A percentile compares a stretch with the other conserved stretches of the same genome.
phyloP scores from a whole-genome alignment of 768 basidiomycete genomes.

The Russula vinacea region DNA sequence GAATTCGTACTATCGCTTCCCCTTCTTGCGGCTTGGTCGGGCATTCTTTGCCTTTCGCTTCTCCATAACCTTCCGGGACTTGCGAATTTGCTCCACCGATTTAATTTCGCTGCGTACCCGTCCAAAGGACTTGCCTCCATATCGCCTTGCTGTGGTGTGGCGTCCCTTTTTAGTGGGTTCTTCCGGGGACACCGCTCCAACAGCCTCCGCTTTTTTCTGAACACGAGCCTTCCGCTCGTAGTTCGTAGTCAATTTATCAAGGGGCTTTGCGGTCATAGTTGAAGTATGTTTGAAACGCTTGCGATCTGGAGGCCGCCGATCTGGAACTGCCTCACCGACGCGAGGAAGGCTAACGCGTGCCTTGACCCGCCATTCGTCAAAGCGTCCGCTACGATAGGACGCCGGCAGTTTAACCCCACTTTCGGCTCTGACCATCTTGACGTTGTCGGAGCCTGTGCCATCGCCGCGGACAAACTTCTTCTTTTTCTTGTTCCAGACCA shows the following conservation, averaged over 20 bases:
- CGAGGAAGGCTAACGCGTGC: slow-evolving; percentile 68
- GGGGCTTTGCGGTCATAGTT: slow-evolving; percentile 60
- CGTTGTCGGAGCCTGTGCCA: slow-evolving; percentile 83
- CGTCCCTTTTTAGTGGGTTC: slow-evolving; percentile 32
- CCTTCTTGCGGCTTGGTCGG: slow-evolving; percentile 54
- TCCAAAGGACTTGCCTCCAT: slow-evolving; percentile 57
- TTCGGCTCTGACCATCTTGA: slow-evolving; percentile 91
- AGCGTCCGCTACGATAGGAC: slow-evolving; percentile 88
- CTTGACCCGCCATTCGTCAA: slow-evolving; percentile 92
- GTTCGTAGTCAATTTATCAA: slow-evolving; percentile 67
- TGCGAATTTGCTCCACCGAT: slow-evolving; percentile 83
- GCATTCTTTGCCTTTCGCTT: slow-evolving; percentile 76
- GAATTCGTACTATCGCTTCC: slow-evolving; percentile 32
- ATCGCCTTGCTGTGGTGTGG: slow-evolving; percentile 40
- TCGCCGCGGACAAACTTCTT: slow-evolving; percentile 89
- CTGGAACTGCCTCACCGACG: slow-evolving; percentile 77
- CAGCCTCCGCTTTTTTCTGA: slow-evolving; percentile 50
- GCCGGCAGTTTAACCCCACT: slow-evolving; percentile 89
- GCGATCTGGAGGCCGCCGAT: slow-evolving; percentile 33
- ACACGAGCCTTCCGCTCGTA: slow-evolving; percentile 73
- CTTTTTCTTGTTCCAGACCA: slow-evolving; percentile 95
- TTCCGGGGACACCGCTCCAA: slow-evolving; percentile 29
- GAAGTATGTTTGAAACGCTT: slow-evolving; percentile 74
- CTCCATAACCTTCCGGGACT: slow-evolving; percentile 61
- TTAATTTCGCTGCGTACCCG: slow-evolving; percentile 82